phyloP scores from a whole-genome alignment of 768 basidiomycete species.

The Russula emetica region DNA sequence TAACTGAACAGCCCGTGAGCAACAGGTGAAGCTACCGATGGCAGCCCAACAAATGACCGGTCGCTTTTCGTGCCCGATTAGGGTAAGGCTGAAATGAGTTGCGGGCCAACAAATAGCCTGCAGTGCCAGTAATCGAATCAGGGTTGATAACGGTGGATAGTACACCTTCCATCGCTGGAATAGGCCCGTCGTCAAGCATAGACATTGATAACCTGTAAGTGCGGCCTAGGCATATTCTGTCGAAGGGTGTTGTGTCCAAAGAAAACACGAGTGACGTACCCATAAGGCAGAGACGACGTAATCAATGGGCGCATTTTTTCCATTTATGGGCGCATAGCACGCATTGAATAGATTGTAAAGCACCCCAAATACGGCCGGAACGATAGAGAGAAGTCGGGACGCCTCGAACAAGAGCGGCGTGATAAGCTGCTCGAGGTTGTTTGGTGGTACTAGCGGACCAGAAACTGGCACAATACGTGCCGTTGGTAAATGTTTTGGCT shows the following conservation, averaged over 20 bases:
- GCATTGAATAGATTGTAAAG: slow-evolving; percentile 57
- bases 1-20: slow-evolving; percentile 79
- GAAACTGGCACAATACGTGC: slow-evolving; percentile 55
- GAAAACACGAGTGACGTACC: slow-evolving; percentile 42
- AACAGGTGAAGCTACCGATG: slow-evolving; percentile 84
- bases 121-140: slow-evolving; percentile 86
- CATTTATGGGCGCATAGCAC: slow-evolving; percentile 42
- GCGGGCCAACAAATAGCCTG: slow-evolving; percentile 98
- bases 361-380: slow-evolving; percentile 66
- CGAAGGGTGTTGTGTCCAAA: neutral
- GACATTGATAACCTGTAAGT: slow-evolving; percentile 86
- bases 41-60: slow-evolving; percentile 88
- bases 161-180: slow-evolving; percentile 87
- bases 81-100: slow-evolving; percentile 75
- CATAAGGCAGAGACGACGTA: slow-evolving; percentile 66
- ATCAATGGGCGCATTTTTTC: slow-evolving; percentile 47
- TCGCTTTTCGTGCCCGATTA: slow-evolving; percentile 63
- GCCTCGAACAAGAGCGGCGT: slow-evolving; percentile 65
- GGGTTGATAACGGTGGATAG: slow-evolving; percentile 81
- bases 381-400: slow-evolving; percentile 64
- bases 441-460: slow-evolving; percentile 47
- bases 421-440: slow-evolving; percentile 42
- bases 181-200: slow-evolving; percentile 82
- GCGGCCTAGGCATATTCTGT: slow-evolving; percentile 50
- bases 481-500: slow-evolving; percentile 64